Evolutionary conservation across 129 eudicot species (phyloP).

Genomic region (Sambucus nigra): DNA sequence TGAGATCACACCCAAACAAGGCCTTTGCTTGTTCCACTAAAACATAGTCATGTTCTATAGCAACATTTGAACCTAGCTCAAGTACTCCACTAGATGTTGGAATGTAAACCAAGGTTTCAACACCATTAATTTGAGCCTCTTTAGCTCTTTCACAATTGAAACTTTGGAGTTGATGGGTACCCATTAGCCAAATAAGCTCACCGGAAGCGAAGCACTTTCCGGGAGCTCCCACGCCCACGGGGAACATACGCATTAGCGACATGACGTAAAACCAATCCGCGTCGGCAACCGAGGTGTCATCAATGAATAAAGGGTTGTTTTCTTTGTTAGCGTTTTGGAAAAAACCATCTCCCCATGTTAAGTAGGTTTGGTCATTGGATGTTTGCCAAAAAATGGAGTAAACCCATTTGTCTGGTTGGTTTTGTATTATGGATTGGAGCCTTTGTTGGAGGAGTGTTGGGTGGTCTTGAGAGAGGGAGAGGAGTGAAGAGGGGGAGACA

Average conservation of each 20-base stretch:
- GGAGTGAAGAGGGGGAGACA: neutral
- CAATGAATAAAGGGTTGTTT: neutral
- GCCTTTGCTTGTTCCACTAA: constrained; percentile 34
- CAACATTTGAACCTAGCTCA: constrained; percentile 52
- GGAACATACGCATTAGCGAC: constrained; percentile 34
- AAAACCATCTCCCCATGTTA: no score
- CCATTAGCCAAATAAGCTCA: constrained; percentile 44
- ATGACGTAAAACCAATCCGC: constrained; percentile 65
- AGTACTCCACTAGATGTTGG: constrained; percentile 52
- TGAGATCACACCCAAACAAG: constrained; percentile 25
- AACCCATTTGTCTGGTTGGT: constrained; percentile 17
- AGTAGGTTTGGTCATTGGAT: no score
- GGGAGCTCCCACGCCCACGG: constrained; percentile 38
- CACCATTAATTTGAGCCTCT: constrained; percentile 61
- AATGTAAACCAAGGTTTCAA: constrained; percentile 51
- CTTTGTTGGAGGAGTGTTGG: neutral
- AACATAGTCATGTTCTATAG: constrained; percentile 31
- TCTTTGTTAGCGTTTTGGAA: constrained; percentile 32
- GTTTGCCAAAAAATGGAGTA: no score
- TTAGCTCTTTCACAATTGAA: constrained; percentile 51
- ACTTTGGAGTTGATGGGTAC: constrained; percentile 26
- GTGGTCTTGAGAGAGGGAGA: no score
- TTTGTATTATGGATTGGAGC: neutral
- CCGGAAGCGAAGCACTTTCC: constrained; percentile 41
- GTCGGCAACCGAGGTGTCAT: constrained; percentile 19